Evolutionary conservation across 2,329 filamentous ascomycete species (phyloP).

Genomic region (Chrysoporthe deuterocubensis): DNA sequence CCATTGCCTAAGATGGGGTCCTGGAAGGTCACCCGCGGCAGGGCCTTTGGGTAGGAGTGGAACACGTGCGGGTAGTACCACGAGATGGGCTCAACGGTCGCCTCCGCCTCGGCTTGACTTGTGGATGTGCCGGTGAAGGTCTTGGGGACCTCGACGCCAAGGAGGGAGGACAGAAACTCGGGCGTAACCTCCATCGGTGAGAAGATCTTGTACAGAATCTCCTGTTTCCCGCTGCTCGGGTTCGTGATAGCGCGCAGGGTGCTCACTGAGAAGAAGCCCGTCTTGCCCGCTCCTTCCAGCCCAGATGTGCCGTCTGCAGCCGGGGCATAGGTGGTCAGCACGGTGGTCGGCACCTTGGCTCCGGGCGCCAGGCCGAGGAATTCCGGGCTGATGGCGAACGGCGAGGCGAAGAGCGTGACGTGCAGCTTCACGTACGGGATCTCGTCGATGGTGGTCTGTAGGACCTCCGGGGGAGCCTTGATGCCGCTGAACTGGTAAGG

Average conservation of each 20-base stretch:
- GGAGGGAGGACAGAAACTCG: slow-evolving; percentile 56
- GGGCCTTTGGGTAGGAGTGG: slow-evolving; percentile 82
- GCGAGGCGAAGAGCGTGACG: slow-evolving; percentile 86
- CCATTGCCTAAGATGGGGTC: slow-evolving; percentile 70
- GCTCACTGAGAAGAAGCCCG: slow-evolving; percentile 86
- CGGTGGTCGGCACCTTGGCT: slow-evolving; percentile 67
- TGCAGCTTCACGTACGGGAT: slow-evolving; percentile 88
- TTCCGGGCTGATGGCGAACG: slow-evolving; percentile 68
- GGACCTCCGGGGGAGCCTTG: slow-evolving; percentile 63
- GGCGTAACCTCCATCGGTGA: slow-evolving; percentile 58
- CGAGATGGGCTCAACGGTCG: slow-evolving; percentile 57
- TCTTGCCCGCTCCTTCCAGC: slow-evolving; percentile 66
- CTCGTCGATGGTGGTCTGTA: slow-evolving; percentile 71
- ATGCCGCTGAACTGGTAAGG: slow-evolving; percentile 84
- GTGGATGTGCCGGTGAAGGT: slow-evolving; percentile 31
- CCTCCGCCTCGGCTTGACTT: slow-evolving; percentile 35
- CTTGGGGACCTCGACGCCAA: slow-evolving; percentile 53
- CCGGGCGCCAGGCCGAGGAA: slow-evolving; percentile 71
- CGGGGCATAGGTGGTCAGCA: slow-evolving; percentile 80
- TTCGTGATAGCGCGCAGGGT: slow-evolving; percentile 69
- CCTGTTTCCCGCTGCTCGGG: slow-evolving; percentile 55
- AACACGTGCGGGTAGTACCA: slow-evolving; percentile 82
- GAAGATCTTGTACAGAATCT: slow-evolving; percentile 70
- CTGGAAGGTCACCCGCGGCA: slow-evolving; percentile 87
- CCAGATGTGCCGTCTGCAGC: slow-evolving; percentile 57